Percentiles rank a stretch among this genome's conserved stretches.
Conservation (phyloP, 1,139 yeast species). For the Kodamaea alishanica region DNA sequence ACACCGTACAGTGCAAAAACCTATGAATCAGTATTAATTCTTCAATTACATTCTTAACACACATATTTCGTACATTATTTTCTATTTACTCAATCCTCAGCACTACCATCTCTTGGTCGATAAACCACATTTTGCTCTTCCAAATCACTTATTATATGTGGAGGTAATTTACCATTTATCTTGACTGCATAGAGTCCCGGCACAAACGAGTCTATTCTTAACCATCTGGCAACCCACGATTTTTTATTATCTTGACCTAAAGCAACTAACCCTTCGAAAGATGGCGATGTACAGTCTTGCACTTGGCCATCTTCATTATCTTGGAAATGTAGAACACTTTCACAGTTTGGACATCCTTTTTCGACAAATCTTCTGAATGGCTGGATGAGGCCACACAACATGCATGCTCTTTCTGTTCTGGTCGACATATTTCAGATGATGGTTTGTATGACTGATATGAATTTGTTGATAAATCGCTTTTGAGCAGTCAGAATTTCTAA, state of each 20-base stretch:
- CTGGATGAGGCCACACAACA: constrained; percentile 93
- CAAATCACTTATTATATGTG: constrained; percentile 72
- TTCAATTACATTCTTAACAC: not conserved
- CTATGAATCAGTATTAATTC: too few species aligned
- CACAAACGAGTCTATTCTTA: constrained; percentile 83
- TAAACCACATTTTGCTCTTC: constrained; percentile 73
- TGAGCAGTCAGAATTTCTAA: too few species aligned
- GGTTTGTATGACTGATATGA: not conserved
- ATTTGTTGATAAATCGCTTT: not conserved
- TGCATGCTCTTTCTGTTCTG: constrained; percentile 88
- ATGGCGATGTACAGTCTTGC: constrained; percentile 92
- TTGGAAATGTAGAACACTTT: constrained; percentile 71
- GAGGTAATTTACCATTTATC: constrained; percentile 88
- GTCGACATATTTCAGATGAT: constrained; percentile 41
- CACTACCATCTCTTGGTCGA: constrained; percentile 96
- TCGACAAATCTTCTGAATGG: constrained; percentile 69
- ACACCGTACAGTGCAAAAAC: not conserved
- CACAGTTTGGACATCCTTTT: constrained; percentile 97
- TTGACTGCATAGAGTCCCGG: constrained; percentile 94
- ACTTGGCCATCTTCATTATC: constrained; percentile 81
- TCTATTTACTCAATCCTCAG: constrained; percentile 52
- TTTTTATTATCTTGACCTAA: constrained; percentile 73
- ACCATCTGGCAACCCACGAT: constrained; percentile 98
- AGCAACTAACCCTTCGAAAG: constrained; percentile 94
- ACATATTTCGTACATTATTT: not conserved